Evolutionary conservation across 2,329 filamentous ascomycete species (phyloP).

Genomic region (Fusarium tuaranense): DNA sequence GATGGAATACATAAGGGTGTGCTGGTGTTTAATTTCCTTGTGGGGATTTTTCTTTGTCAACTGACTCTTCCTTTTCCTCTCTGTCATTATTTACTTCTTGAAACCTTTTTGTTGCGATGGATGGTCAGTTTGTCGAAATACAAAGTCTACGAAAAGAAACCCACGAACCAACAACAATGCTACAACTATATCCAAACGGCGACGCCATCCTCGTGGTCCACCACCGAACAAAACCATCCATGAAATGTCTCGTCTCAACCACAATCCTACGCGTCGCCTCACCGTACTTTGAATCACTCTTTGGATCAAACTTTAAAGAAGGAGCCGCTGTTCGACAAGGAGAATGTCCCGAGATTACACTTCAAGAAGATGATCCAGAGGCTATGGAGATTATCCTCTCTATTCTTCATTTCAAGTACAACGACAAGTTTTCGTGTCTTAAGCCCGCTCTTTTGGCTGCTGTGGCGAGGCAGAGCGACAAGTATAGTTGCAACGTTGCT

Average conservation of each 20-base stretch:
- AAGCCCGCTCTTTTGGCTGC: neutral
- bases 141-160: neutral
- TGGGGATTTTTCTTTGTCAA: neutral
- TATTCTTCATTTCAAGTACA: neutral
- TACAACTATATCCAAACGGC: neutral
- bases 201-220: conserved; percentile 6
- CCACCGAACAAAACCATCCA: neutral
- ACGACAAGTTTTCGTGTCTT: neutral
- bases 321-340: neutral
- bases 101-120: neutral
- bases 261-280: neutral
- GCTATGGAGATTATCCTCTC: conserved; percentile 12
- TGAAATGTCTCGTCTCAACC: conserved; percentile 6
- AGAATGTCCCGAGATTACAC: conserved; percentile 5
- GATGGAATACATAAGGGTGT: neutral
- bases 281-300: conserved; percentile 4
- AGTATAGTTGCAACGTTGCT: conserved; percentile 5
- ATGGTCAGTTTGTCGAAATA: neutral
- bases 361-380: conserved; percentile 5
- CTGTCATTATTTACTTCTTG: neutral
- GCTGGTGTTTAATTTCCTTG: neutral
- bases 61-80: neutral
- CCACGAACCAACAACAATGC: neutral
- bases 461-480: conserved; percentile 6
- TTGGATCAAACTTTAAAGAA: conserved; percentile 8